Percentiles rank a stretch among this genome's conserved stretches.
phyloP scores from a whole-genome alignment of 805 yeast species.

The Lachancea lanzarotensis region DNA sequence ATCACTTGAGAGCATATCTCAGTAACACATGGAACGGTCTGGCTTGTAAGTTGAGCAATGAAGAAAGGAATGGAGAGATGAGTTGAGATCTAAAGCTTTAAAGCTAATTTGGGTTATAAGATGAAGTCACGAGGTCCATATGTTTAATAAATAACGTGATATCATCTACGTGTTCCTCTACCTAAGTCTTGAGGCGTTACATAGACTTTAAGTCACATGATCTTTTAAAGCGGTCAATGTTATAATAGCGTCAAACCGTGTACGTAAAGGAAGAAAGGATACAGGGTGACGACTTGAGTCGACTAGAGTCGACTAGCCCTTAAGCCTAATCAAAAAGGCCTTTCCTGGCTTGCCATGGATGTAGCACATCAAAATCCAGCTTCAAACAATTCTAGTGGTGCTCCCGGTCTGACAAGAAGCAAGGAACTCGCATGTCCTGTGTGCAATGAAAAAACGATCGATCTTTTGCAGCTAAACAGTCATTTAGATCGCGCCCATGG shows the following conservation, averaged over 20 bases:
- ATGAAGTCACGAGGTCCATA: too few relatives aligned
- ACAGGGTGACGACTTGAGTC: too few relatives aligned
- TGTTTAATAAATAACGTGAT: too few relatives aligned
- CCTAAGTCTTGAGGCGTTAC: too few relatives aligned
- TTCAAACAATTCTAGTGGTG: not conserved
- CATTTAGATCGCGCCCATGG: slow-evolving; percentile 70
- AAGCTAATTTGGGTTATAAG: too few relatives aligned
- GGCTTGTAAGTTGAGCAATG: not conserved
- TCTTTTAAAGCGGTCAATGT: too few relatives aligned
- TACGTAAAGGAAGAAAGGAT: too few relatives aligned
- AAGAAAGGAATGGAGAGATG: not conserved
- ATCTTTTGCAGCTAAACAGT: slow-evolving; percentile 48
- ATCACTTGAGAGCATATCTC: not conserved
- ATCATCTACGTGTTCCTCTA: too few relatives aligned
- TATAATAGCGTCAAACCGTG: too few relatives aligned
- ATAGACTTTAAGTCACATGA: not conserved
- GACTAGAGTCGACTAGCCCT: too few relatives aligned
- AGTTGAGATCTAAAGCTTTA: too few relatives aligned
- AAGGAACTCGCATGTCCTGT: slow-evolving; percentile 50
- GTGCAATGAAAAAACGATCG: slow-evolving; percentile 53
- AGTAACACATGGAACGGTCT: not conserved
- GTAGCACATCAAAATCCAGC: not conserved
- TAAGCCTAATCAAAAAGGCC: not conserved
- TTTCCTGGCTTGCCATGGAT: slow-evolving; percentile 3
- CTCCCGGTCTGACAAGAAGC: not conserved